Evolutionary conservation across 106 monocot genomes (phyloP), one percentile per base, ranked within the genome.

Genomic region (Apostasia shenzhenica): DNA sequence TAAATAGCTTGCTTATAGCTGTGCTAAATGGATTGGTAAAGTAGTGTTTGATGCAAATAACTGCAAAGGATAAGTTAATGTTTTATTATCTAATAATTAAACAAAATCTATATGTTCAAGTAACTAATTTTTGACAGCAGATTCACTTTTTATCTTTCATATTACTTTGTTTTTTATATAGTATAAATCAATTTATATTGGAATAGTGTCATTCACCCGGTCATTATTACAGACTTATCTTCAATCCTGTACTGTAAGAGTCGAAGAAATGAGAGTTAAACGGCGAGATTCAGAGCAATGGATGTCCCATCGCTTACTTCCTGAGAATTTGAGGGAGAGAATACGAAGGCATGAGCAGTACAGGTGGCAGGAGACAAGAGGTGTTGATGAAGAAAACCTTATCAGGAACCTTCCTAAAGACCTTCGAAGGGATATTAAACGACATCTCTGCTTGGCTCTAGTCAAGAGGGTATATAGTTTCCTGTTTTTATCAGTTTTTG

Each of bases 231-330:
- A 95, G 95, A 91, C 91, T 6, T 95, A 91, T 76, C 70, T 91
- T 66, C 85, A 95, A 57, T 95, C 95, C 7, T 83, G 85, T 13
- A 85, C 95, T 38, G 70, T 84, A 60, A 91, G 91, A 78, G 80
- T 91, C 49, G 91, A 95, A 77, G 95, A 95, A 70, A 95, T 95
- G 95, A 88, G 95, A 82, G 74, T 95, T 39, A 95, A 86, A 80
- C 79, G 88, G 66, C 72, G 72, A 71, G 95, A 95, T 80, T 73
- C 88, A 67, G 88, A 95, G 48, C 91, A 95, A 56, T 95, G 95
- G 95, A 95, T 95, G 91, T 75, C 79, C 57, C 91, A 95, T 63
- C 85, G 95, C 38, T 70, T 86, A 57, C 91, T 95, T 77, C 91
- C 95, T 64, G 91, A 91, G n/a, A 76, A 56, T 48, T 61, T 95